phyloP scores from a whole-genome alignment of 352 stramenopile species.

The Pythium vanterpoolii region DNA sequence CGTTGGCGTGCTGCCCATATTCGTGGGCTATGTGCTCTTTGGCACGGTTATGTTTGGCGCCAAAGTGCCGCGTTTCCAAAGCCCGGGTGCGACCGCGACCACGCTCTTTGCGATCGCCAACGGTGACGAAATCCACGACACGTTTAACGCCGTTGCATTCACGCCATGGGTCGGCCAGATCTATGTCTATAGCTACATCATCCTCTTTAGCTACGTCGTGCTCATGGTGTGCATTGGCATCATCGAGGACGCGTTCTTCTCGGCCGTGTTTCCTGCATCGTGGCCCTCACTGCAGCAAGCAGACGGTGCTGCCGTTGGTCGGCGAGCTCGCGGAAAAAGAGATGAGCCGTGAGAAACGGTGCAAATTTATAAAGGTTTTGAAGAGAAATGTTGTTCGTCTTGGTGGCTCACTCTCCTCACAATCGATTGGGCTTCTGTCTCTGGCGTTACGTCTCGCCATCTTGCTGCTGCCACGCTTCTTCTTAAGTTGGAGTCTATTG shows the following conservation, averaged over 20 bases:
- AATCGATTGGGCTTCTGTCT: no score
- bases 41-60: conserved; percentile 85
- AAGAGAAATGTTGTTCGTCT: no score
- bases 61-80: conserved; percentile 76
- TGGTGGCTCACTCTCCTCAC: no score
- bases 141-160: conserved; percentile 69
- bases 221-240: conserved; percentile 89
- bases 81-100: conserved; percentile 52
- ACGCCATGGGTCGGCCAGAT: conserved; percentile 76
- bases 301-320: conserved; percentile 13
- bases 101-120: conserved; percentile 87
- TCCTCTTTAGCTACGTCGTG: conserved; percentile 88
- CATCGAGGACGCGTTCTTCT: conserved; percentile 89
- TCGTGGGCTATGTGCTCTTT: conserved; percentile 84
- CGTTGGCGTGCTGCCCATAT: conserved; percentile 78
- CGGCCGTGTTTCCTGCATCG: conserved; percentile 61
- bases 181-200: conserved; percentile 86
- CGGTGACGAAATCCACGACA: conserved; percentile 86
- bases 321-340: neutral
- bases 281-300: conserved; percentile 47
- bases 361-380: no score
- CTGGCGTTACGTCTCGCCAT: no score
- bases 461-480: no score
- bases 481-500: no score
- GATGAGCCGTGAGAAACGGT: neutral